A percentile compares a stretch with the other conserved stretches of the same genome.
Conservation (phyloP, 2,329 filamentous ascomycete genomes). For the Canariomyces notabilis region DNA sequence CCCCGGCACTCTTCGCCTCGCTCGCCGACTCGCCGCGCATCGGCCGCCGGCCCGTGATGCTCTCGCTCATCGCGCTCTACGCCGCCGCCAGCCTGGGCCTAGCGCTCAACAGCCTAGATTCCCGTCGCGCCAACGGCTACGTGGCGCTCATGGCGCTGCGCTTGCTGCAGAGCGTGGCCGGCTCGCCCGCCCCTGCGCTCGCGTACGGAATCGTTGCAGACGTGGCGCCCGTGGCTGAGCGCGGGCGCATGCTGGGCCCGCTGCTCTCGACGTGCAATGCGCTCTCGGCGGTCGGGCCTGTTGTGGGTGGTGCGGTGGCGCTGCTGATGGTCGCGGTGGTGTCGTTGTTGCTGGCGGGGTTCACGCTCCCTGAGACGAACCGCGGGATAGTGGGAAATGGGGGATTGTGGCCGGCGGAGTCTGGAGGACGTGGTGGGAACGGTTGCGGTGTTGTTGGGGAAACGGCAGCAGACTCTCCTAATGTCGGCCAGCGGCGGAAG, state of each 20-base stretch:
- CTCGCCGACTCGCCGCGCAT: conserved; percentile 45
- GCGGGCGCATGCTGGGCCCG: conserved; percentile 63
- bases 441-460: no score
- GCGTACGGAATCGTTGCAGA: conserved; percentile 65
- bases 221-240: conserved; percentile 56
- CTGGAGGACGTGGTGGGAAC: conserved; percentile 20
- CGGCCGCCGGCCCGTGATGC: conserved; percentile 52
- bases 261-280: conserved; percentile 50
- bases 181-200: conserved; percentile 59
- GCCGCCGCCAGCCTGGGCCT: conserved; percentile 50
- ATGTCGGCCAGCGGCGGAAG: no score
- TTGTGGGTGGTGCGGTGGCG: conserved; percentile 15
- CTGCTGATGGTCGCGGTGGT: conserved; percentile 42
- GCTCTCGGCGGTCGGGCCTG: conserved; percentile 24
- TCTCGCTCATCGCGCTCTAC: conserved; percentile 50
- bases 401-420: conserved; percentile 50
- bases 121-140: conserved; percentile 36
- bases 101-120: conserved; percentile 40
- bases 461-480: no score
- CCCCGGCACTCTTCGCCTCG: conserved; percentile 52
- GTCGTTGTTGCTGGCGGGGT: conserved; percentile 60
- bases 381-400: conserved; percentile 41
- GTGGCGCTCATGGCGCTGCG: conserved; percentile 50
- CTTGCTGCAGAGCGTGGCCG: conserved; percentile 54
- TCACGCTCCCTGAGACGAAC: conserved; percentile 44